phyloP scores from a whole-genome alignment of 2,329 filamentous ascomycete genomes.

The Trichoderma polysporum region DNA sequence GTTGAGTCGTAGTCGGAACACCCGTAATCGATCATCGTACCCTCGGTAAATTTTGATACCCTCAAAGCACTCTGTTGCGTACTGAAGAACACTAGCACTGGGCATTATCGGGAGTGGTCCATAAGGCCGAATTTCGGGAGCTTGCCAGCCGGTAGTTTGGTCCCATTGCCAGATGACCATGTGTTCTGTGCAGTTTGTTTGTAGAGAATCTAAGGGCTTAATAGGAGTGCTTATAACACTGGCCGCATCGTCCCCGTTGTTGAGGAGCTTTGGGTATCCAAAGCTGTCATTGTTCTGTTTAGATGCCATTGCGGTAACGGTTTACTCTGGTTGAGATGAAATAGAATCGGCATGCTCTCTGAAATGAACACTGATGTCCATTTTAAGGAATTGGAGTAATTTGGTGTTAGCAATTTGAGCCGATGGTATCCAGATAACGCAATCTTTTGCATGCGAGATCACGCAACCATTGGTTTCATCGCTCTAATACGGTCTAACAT shows the following conservation, averaged over 20 bases:
- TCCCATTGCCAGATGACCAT: slow-evolving; percentile 78
- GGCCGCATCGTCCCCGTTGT: not conserved
- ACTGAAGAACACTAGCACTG: slow-evolving; percentile 78
- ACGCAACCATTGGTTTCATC: not conserved
- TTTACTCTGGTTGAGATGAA: not conserved
- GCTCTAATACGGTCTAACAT: not conserved
- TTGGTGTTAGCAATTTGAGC: not conserved
- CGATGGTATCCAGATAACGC: not conserved
- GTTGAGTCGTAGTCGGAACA: slow-evolving; percentile 75
- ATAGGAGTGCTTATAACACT: not conserved
- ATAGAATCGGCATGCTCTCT: not conserved
- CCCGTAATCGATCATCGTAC: slow-evolving; percentile 67
- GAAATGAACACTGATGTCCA: not conserved
- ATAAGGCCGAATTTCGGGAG: slow-evolving; percentile 73
- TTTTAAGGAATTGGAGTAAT: not conserved
- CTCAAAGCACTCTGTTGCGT: slow-evolving; percentile 89
- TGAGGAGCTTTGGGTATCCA: not conserved
- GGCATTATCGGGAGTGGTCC: slow-evolving; percentile 76
- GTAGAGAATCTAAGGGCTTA: not conserved
- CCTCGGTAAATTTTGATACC: slow-evolving; percentile 80
- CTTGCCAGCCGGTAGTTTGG: slow-evolving; percentile 64
- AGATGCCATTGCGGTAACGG: not conserved
- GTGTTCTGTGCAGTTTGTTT: slow-evolving; percentile 74
- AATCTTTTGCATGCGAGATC: not conserved
- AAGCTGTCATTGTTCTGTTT: too few relatives aligned